Percentiles rank a stretch among this genome's conserved stretches.
phyloP scores from a whole-genome alignment of 1,284 basidiomycete genomes.

The Tylopilus sp. region DNA sequence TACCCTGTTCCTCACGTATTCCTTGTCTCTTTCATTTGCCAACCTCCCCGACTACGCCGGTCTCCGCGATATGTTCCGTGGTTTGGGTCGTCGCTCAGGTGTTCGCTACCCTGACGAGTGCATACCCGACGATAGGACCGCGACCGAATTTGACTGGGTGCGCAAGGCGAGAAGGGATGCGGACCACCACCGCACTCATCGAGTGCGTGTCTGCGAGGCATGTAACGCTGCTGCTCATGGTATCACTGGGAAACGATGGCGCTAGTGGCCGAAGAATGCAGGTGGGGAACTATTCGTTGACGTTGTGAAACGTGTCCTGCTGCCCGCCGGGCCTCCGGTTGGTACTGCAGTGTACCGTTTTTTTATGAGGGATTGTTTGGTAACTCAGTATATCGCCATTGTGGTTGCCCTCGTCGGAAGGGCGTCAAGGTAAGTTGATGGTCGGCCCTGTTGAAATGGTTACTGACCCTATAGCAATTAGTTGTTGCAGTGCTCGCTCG shows the following conservation, averaged over 20 bases:
- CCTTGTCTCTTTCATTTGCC: conserved; percentile 88
- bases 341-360: conserved; percentile 7
- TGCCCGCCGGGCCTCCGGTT: conserved; percentile 2
- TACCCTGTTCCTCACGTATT: conserved; percentile 88
- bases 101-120: conserved; percentile 57
- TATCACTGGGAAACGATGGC: conserved; percentile 39
- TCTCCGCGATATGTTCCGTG: conserved; percentile 84
- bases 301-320: conserved; percentile 3
- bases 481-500: conserved; percentile 8
- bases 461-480: conserved; percentile 2
- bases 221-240: conserved; percentile 43
- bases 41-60: conserved; percentile 94
- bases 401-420: conserved; percentile 11
- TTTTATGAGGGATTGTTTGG: conserved; percentile 6
- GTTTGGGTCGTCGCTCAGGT: conserved; percentile 54
- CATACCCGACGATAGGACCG: conserved; percentile 55
- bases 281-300: conserved; percentile 11
- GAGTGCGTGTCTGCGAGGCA: conserved; percentile 47
- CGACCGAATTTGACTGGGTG: conserved; percentile 42
- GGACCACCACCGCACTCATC: conserved; percentile 22
- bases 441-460: background rate
- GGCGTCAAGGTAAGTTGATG: conserved; percentile 16
- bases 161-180: conserved; percentile 28
- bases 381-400: conserved; percentile 5
- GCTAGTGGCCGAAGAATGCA: conserved; percentile 20